Percentiles rank a stretch among this genome's conserved stretches.
phyloP scores from a whole-genome alignment of 306 rosid genomes.

The Acacia crassicarpa region DNA sequence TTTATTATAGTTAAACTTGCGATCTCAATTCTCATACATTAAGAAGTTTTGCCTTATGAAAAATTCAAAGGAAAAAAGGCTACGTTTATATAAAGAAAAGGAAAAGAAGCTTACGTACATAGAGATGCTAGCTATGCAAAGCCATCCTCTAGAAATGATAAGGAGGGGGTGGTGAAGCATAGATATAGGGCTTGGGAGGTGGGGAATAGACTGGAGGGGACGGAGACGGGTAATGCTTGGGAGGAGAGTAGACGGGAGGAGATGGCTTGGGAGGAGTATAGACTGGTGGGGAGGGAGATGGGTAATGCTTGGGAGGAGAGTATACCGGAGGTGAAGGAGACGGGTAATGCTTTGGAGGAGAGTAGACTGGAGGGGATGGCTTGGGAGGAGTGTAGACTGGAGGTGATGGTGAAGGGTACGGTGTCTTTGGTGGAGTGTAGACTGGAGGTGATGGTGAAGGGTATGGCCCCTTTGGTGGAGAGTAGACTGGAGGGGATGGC shows the following conservation, averaged over 20 bases:
- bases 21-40: neutral
- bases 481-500: neutral
- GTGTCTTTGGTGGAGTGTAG: neutral
- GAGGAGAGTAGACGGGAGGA: neutral
- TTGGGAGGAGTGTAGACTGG: neutral
- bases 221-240: neutral
- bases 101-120: conserved; percentile 28
- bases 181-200: conserved; percentile 23
- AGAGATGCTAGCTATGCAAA: conserved; percentile 1
- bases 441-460: neutral
- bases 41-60: neutral
- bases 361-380: neutral
- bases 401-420: neutral
- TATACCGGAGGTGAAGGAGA: neutral
- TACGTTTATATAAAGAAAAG: neutral
- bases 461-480: neutral
- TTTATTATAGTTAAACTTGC: neutral
- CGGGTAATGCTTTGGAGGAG: neutral
- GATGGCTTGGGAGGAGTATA: neutral
- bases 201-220: neutral
- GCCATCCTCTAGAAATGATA: conserved; percentile 52
- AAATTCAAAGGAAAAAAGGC: neutral
- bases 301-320: neutral
- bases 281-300: too few relatives aligned
- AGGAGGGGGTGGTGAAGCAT: conserved; percentile 66